phyloP scores from a whole-genome alignment of 2,329 filamentous ascomycete genomes.

The Colletotrichum sp. region DNA sequence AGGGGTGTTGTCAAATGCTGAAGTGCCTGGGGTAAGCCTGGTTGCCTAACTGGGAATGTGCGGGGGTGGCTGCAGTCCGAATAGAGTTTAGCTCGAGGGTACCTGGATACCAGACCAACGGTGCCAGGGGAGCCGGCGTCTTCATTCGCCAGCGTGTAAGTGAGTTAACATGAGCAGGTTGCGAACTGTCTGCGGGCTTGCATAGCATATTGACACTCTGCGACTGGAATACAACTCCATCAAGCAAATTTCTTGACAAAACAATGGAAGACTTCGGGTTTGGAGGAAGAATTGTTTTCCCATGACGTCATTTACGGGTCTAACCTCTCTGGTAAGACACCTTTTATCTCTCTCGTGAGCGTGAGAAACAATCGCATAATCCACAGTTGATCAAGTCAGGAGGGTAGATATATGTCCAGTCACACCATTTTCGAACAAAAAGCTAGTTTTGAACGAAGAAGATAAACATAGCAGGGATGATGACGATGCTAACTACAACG shows the following conservation, averaged over 20 bases:
- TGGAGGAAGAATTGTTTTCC: neutral
- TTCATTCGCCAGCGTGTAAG: neutral
- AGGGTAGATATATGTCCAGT: neutral
- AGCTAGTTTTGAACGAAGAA: neutral
- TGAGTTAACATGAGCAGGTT: neutral
- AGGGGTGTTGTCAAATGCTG: neutral
- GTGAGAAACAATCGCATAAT: neutral
- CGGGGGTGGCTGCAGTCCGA: neutral
- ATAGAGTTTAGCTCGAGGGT: neutral
- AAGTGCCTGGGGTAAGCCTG: neutral
- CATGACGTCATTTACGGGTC: neutral
- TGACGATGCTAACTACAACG: neutral
- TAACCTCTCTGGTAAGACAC: neutral
- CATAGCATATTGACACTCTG: neutral
- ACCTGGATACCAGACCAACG: neutral
- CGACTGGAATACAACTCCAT: neutral
- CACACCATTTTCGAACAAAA: too few relatives aligned
- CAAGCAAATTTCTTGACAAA: neutral
- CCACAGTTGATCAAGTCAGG: neutral
- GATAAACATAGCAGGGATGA: neutral
- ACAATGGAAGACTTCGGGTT: neutral
- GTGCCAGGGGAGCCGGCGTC: neutral
- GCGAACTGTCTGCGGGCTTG: neutral
- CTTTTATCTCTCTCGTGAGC: neutral
- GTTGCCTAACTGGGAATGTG: neutral